Conservation (phyloP, 2,329 filamentous ascomycete genomes). For the Penicillium psychrosexuale region DNA sequence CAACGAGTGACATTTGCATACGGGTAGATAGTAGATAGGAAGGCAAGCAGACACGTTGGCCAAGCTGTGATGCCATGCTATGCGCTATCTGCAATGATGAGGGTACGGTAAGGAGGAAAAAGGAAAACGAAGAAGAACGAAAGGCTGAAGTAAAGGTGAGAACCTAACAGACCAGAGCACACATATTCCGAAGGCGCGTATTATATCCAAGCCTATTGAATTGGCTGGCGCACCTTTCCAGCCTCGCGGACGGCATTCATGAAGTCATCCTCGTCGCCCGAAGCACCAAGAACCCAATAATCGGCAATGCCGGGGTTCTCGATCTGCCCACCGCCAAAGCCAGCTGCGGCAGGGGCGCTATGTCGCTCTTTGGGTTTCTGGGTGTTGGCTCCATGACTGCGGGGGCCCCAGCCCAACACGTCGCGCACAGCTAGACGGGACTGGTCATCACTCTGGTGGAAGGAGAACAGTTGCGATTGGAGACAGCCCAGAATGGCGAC, state of each 20-base stretch:
- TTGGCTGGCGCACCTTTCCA: conserved; percentile 37
- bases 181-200: not conserved
- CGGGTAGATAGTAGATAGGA: not conserved
- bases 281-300: conserved; percentile 41
- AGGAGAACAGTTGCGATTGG: conserved; percentile 42
- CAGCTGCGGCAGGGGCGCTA: conserved; percentile 35
- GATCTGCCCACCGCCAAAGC: conserved; percentile 37
- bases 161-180: not conserved
- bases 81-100: not conserved
- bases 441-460: conserved; percentile 38
- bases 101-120: not conserved
- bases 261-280: conserved; percentile 43
- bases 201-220: not conserved
- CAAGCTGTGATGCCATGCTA: not conserved
- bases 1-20: conserved; percentile 8
- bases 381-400: conserved; percentile 27
- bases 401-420: conserved; percentile 40
- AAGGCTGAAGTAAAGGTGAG: conserved; percentile 2
- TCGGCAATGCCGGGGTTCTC: conserved; percentile 37
- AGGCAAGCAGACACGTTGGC: not conserved
- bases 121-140: not conserved
- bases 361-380: conserved; percentile 35
- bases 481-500: conserved; percentile 45
- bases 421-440: conserved; percentile 33
- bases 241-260: conserved; percentile 44